Percentiles rank a stretch among this genome's conserved stretches.
These are phyloP conservation scores for Pichia manshurica DNA, from an alignment of 805 yeast species.

Conservation along the genomic window DNA sequence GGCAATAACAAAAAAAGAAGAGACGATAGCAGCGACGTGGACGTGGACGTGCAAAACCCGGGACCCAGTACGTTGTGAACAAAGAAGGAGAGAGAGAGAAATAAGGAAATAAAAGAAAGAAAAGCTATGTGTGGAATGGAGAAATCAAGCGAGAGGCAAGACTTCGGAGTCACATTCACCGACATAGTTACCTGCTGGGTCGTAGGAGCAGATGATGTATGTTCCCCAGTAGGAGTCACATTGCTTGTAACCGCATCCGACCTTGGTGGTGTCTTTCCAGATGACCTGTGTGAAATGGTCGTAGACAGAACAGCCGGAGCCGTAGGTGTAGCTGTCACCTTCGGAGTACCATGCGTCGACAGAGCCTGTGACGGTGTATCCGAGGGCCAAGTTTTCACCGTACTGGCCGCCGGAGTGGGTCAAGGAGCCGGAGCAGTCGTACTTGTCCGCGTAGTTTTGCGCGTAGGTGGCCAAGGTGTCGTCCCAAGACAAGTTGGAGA, in stretches of 20 bases:
- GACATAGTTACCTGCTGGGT: slow-evolving; percentile 70
- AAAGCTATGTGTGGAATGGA: no score
- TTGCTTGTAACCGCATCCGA: slow-evolving; percentile 60
- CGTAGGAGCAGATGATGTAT: slow-evolving; percentile 71
- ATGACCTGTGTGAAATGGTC: slow-evolving; percentile 72
- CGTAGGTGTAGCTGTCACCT: slow-evolving; percentile 48
- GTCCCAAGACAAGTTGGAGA: slow-evolving; percentile 52
- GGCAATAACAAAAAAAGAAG: neutral
- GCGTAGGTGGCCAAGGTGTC: slow-evolving; percentile 49
- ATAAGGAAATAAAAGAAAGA: neutral
- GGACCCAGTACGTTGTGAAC: no score
- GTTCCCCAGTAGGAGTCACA: slow-evolving; percentile 45
- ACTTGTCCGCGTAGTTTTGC: slow-evolving; percentile 46
- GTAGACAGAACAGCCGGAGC: slow-evolving; percentile 44
- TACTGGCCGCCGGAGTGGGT: slow-evolving; percentile 60
- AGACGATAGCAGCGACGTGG: no score
- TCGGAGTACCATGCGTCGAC: slow-evolving; percentile 75
- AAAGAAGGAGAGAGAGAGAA: neutral
- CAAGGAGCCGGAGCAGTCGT: slow-evolving; percentile 55
- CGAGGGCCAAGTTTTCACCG: slow-evolving; percentile 77
- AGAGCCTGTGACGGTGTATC: slow-evolving; percentile 47
- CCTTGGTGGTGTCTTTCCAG: slow-evolving; percentile 54
- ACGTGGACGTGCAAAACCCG: no score
- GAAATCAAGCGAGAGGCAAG: slow-evolving; percentile 17
- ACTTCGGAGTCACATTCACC: slow-evolving; percentile 39